Evolutionary conservation across 139 green algal genomes (phyloP).

Genomic region (Tetraselmis striata): DNA sequence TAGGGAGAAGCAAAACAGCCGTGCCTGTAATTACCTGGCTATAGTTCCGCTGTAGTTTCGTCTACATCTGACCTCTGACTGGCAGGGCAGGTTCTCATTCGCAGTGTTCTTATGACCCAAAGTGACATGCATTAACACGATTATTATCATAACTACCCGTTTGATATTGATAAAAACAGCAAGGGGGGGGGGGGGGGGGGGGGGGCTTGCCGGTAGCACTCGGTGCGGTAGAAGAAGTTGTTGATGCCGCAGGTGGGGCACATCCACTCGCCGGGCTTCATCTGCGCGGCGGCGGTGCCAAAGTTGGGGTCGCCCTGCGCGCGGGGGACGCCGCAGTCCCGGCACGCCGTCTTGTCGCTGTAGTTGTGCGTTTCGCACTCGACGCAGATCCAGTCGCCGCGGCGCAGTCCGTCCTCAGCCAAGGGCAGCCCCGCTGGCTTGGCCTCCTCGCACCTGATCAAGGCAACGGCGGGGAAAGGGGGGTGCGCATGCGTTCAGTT

Average conservation of each 20-base stretch:
- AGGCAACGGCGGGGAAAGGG: too few species aligned
- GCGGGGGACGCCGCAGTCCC: not conserved
- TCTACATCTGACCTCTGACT: too few species aligned
- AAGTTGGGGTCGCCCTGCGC: not conserved
- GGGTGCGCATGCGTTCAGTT: too few species aligned
- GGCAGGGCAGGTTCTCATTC: too few species aligned
- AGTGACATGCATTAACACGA: too few species aligned
- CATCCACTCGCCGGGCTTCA: not conserved
- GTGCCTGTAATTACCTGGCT: too few species aligned
- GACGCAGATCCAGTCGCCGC: not conserved
- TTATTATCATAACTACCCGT: too few species aligned
- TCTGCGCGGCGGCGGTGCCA: not conserved
- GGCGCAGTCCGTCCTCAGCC: not conserved
- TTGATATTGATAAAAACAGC: too few species aligned
- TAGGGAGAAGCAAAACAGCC: too few species aligned
- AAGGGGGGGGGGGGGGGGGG: not conserved
- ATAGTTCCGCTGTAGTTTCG: too few species aligned
- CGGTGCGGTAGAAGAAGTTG: not conserved
- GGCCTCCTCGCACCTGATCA: not conserved
- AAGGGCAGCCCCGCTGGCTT: not conserved
- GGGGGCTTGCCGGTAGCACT: not conserved
- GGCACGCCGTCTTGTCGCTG: not conserved
- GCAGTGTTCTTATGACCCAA: too few species aligned
- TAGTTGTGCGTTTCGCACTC: not conserved
- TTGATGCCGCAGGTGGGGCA: not conserved